These are phyloP conservation scores for Hypoxylon sp. DNA, from an alignment of 2,329 filamentous ascomycete genomes.

Conservation along the genomic window DNA sequence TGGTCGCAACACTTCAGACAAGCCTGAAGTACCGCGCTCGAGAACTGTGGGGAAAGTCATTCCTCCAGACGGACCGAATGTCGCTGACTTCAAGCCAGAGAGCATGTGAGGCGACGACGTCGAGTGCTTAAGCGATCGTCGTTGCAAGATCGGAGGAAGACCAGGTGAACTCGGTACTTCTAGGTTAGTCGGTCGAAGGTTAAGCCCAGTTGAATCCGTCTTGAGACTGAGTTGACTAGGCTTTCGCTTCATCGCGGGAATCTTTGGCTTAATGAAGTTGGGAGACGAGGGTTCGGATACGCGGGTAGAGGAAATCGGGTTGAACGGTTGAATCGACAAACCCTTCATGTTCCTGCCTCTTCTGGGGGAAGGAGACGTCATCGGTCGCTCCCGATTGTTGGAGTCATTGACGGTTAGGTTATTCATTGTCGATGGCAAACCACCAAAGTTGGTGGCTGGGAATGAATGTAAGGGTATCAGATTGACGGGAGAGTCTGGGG, in stretches of 20 bases:
- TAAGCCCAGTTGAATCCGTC: slow-evolving; percentile 72
- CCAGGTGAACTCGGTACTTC: slow-evolving; percentile 69
- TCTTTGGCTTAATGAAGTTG: slow-evolving; percentile 83
- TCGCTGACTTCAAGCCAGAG: slow-evolving; percentile 68
- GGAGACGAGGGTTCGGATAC: slow-evolving; percentile 78
- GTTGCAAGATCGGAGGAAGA: slow-evolving; percentile 70
- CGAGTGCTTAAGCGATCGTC: slow-evolving; percentile 74
- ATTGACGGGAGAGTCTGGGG: slow-evolving; percentile 87
- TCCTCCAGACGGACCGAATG: slow-evolving; percentile 70
- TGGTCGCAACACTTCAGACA: slow-evolving; percentile 70
- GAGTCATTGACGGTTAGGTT: slow-evolving; percentile 61
- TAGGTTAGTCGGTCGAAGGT: slow-evolving; percentile 60
- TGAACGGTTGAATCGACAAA: slow-evolving; percentile 78
- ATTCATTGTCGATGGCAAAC: slow-evolving; percentile 59
- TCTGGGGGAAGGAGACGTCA: slow-evolving; percentile 76
- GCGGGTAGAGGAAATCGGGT: slow-evolving; percentile 61
- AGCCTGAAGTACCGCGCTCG: slow-evolving; percentile 69
- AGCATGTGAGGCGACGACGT: slow-evolving; percentile 76
- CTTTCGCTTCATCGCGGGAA: slow-evolving; percentile 77
- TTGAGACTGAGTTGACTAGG: slow-evolving; percentile 84
- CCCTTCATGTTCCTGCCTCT: slow-evolving; percentile 87
- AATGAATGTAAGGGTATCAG: slow-evolving; percentile 79
- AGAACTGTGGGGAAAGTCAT: slow-evolving; percentile 74
- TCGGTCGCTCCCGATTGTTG: slow-evolving; percentile 63
- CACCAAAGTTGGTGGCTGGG: slow-evolving; percentile 69